phyloP scores from a whole-genome alignment of 2,329 filamentous ascomycete species.

The Sporothrix protearum region DNA sequence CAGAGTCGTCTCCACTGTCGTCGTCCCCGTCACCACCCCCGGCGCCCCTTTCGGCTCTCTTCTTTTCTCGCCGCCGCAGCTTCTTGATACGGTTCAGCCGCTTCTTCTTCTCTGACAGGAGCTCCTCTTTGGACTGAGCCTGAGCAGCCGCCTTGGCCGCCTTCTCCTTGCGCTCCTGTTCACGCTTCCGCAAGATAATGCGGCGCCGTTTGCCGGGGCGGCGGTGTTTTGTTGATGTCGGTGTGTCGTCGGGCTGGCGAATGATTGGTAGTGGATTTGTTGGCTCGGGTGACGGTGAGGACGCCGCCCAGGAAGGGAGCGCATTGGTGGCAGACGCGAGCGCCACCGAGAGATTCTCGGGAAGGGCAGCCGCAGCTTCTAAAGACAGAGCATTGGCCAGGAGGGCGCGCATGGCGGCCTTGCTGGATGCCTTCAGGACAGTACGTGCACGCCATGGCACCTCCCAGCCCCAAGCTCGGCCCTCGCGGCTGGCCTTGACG shows the following conservation, averaged over 20 bases:
- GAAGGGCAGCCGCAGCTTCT: neutral
- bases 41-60: conserved; percentile 38
- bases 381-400: conserved; percentile 24
- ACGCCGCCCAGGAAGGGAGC: conserved; percentile 23
- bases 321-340: conserved; percentile 20
- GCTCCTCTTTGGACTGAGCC: conserved; percentile 51
- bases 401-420: conserved; percentile 25
- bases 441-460: conserved; percentile 56
- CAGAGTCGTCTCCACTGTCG: neutral
- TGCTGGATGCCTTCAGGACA: conserved; percentile 39
- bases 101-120: conserved; percentile 59
- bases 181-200: conserved; percentile 48
- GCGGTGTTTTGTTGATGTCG: conserved; percentile 34
- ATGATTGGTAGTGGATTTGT: neutral
- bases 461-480: conserved; percentile 55
- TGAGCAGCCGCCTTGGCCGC: conserved; percentile 41
- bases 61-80: conserved; percentile 55
- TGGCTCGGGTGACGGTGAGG: conserved; percentile 17
- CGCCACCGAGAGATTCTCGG: neutral
- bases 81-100: conserved; percentile 59
- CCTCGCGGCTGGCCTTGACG: conserved; percentile 38
- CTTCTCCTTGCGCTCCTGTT: conserved; percentile 42
- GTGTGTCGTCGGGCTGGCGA: too few relatives aligned
- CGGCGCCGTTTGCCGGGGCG: conserved; percentile 58
- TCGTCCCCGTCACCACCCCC: neutral